Base-by-base conservation (phyloP, 768 basidiomycete genomes). In the Coprinopsis sp. region DNA sequence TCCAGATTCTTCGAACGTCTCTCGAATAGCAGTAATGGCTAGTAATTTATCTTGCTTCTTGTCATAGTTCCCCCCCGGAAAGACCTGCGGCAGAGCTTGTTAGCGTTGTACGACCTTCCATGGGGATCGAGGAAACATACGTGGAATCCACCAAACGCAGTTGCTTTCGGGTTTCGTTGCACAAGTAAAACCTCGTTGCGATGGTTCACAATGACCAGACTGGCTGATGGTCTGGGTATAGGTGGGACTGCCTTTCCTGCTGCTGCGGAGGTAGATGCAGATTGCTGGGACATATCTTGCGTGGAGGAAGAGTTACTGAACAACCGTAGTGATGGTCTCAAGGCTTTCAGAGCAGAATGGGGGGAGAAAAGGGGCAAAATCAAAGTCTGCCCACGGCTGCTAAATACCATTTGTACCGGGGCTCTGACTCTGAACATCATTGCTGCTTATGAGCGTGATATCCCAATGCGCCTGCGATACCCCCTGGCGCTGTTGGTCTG, bases 1-100 rank as follows among this genome's bases (percentile, higher is more conserved):
- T 2, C 85, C 86, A 2, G 84, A 74, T 58, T 89, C 86, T 56
- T 89, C 86, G 48, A 89, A 87, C 0, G 84, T 82, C 64, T 89
- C 85, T 14, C 86, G 73, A 34, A 87, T 80, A 3, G 84, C 86
- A 12, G 84, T 87, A 47, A 81, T 70, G 25, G 61, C 60, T 16
- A 83, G 58, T 8, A 77, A 77, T 5, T 58, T 56, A 53, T 87
- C 85, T 52, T 87, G 82, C 45, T 67, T 63, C 38, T 68, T 51
- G 65, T 87, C 85, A 33, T 68, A 72, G 59, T 85, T 85, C 14
- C 86, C 86, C 12, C 86, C 86, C 6, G 86, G 86, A 55, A 87
- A 89, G 23, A 87, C 86, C 86, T 88, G 51, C 21, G 49, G 13
- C 41, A n/a, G 14, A 21, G 24, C 33, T 6, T 6, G 39, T 33